Conservation (phyloP, 1,139 yeast species). For the Geotrichum phurueaensis region DNA sequence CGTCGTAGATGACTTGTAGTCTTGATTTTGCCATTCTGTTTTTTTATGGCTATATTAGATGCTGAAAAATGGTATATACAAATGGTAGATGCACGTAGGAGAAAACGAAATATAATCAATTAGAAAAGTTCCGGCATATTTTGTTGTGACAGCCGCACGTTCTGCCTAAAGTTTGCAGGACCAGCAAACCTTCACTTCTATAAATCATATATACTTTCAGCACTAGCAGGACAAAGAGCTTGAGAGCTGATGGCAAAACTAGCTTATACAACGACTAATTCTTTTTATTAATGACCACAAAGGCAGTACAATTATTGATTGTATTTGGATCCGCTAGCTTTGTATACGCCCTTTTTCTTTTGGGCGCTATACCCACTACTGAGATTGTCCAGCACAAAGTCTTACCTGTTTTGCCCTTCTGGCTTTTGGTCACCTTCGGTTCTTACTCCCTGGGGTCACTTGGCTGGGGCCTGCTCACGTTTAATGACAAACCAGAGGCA, state of each 20-base stretch:
- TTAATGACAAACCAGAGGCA: constrained; percentile 68
- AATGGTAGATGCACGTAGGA: not conserved
- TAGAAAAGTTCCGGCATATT: too few species aligned
- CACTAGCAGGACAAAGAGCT: not conserved
- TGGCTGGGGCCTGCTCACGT: constrained; percentile 66
- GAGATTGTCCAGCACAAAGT: constrained; percentile 47
- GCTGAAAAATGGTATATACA: not conserved
- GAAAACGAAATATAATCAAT: not conserved
- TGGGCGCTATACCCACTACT: constrained; percentile 55
- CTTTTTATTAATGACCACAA: constrained; percentile 48
- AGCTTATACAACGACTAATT: not conserved
- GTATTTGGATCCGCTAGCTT: constrained; percentile 40
- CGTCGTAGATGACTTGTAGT: not conserved
- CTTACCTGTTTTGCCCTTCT: constrained; percentile 64
- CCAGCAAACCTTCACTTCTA: too few species aligned
- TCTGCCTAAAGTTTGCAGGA: too few species aligned
- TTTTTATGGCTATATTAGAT: not conserved
- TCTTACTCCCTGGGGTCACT: constrained; percentile 65
- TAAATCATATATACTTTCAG: too few species aligned
- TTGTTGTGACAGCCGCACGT: too few species aligned
- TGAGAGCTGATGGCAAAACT: not conserved
- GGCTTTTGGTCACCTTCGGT: constrained; percentile 67
- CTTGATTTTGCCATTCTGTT: not conserved
- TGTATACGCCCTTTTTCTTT: constrained; percentile 48
- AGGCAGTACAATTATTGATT: constrained; percentile 57